Conservation (phyloP, 129 eudicot species). For the Ambrosia artemisiifolia region DNA sequence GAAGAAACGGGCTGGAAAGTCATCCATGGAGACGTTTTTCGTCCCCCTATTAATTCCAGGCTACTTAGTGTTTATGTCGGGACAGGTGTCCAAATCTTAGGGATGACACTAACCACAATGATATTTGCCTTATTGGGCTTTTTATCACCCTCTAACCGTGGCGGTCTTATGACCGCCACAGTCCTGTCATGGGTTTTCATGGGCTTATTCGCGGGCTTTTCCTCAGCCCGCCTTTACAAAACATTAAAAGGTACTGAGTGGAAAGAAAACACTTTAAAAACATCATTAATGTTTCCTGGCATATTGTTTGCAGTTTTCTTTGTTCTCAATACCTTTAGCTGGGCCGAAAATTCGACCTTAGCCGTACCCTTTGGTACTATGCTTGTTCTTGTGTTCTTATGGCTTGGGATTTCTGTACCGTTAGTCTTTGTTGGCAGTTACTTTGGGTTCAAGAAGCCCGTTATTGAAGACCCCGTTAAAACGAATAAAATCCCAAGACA, state of each 20-base stretch:
- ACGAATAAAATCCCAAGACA: constrained; percentile 33
- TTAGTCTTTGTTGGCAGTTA: constrained; percentile 75
- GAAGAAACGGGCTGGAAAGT: constrained; percentile 88
- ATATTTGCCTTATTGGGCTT: constrained; percentile 73
- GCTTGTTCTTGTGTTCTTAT: constrained; percentile 66
- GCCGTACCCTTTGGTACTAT: constrained; percentile 71
- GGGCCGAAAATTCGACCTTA: constrained; percentile 77
- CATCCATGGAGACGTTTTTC: constrained; percentile 80
- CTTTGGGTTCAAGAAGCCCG: constrained; percentile 72
- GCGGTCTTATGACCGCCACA: constrained; percentile 57
- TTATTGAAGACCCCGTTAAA: constrained; percentile 72
- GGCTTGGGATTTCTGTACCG: constrained; percentile 83
- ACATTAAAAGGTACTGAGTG: constrained; percentile 59
- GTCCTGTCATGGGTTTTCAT: constrained; percentile 36
- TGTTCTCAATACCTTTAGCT: constrained; percentile 62
- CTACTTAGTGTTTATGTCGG: constrained; percentile 67
- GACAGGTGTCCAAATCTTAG: constrained; percentile 72
- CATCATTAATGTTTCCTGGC: constrained; percentile 75
- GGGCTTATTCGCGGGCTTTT: constrained; percentile 42
- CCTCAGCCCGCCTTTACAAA: constrained; percentile 40
- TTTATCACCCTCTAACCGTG: constrained; percentile 71
- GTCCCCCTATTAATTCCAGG: constrained; percentile 57
- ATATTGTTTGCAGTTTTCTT: constrained; percentile 57
- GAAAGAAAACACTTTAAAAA: constrained; percentile 31
- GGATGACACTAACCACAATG: constrained; percentile 82